phyloP scores from a whole-genome alignment of 768 basidiomycete species.

The Cytidiella melzeri region DNA sequence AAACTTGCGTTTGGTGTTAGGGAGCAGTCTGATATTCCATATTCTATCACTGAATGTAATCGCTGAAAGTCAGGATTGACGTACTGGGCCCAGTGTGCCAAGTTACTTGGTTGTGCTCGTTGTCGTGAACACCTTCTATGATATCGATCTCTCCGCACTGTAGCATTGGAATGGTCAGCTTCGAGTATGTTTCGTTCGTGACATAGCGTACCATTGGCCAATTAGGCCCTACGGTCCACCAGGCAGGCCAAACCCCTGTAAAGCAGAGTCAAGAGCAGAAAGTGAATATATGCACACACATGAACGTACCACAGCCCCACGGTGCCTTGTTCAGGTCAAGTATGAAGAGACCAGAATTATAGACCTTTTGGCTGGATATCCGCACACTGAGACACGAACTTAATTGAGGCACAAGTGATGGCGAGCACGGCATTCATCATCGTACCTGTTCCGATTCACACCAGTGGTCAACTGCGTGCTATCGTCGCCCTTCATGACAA shows the following conservation, averaged over 20 bases:
- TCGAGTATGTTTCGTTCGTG: neutral
- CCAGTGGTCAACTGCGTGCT: constrained; percentile 49
- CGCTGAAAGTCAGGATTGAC: constrained; percentile 11
- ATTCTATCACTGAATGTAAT: constrained; percentile 7
- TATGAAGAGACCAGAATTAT: constrained; percentile 78
- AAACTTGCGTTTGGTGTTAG: constrained; percentile 49
- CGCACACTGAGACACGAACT: constrained; percentile 65
- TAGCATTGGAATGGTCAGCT: constrained; percentile 8
- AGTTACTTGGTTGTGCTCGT: constrained; percentile 78
- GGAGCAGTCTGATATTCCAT: constrained; percentile 56
- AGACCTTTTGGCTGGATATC: constrained; percentile 56
- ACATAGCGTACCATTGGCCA: constrained; percentile 57
- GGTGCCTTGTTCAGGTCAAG: constrained; percentile 81
- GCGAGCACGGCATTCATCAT: no score
- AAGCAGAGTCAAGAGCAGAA: constrained; percentile 1
- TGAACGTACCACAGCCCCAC: constrained; percentile 71
- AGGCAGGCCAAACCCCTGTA: constrained; percentile 77
- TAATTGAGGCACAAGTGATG: no score
- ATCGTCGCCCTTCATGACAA: constrained; percentile 76
- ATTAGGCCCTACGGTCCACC: constrained; percentile 53
- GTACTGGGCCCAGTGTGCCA: constrained; percentile 68
- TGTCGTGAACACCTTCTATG: constrained; percentile 81
- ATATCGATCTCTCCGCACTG: constrained; percentile 80
- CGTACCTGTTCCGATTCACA: constrained; percentile 55
- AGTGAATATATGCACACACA: constrained; percentile 1